Conservation (phyloP, 768 basidiomycete genomes). For the Leccinum subtestaceum region DNA sequence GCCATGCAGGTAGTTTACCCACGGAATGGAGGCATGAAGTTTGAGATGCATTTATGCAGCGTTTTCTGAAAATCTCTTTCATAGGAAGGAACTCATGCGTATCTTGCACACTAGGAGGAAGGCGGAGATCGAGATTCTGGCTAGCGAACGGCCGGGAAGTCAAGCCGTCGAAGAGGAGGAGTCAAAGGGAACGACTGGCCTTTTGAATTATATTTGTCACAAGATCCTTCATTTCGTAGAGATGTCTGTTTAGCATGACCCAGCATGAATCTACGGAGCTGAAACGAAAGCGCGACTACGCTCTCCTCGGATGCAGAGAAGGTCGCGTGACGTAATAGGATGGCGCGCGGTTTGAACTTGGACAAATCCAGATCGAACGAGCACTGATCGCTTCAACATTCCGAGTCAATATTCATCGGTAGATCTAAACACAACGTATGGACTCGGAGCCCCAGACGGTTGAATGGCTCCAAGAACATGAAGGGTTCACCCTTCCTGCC, state of each 20-base stretch:
- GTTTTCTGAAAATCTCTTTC: slow-evolving; percentile 3
- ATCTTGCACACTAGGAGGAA: slow-evolving; percentile 84
- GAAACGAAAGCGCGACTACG: not conserved
- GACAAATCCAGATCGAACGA: not conserved
- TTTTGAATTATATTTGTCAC: slow-evolving; percentile 29
- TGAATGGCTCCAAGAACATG: slow-evolving; percentile 18
- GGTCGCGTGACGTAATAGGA: too few species aligned
- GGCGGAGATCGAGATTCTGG: slow-evolving; percentile 85
- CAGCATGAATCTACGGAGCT: not conserved
- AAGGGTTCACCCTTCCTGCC: slow-evolving; percentile 15
- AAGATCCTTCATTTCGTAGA: slow-evolving; percentile 27
- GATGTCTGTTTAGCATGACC: slow-evolving; percentile 18
- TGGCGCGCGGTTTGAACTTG: too few species aligned
- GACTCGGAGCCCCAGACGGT: not conserved
- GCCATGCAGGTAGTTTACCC: slow-evolving; percentile 43
- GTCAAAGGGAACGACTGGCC: slow-evolving; percentile 13
- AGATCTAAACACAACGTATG: not conserved
- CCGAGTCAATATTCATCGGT: not conserved
- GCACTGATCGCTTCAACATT: not conserved
- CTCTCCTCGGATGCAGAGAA: too few species aligned
- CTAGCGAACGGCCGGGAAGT: slow-evolving; percentile 7
- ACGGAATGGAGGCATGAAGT: slow-evolving; percentile 61
- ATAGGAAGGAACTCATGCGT: slow-evolving; percentile 74
- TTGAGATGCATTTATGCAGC: not conserved
- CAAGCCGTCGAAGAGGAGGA: slow-evolving; percentile 5